Conservation (phyloP, 2,329 filamentous ascomycete species). For the Ophiostoma perfectum region DNA sequence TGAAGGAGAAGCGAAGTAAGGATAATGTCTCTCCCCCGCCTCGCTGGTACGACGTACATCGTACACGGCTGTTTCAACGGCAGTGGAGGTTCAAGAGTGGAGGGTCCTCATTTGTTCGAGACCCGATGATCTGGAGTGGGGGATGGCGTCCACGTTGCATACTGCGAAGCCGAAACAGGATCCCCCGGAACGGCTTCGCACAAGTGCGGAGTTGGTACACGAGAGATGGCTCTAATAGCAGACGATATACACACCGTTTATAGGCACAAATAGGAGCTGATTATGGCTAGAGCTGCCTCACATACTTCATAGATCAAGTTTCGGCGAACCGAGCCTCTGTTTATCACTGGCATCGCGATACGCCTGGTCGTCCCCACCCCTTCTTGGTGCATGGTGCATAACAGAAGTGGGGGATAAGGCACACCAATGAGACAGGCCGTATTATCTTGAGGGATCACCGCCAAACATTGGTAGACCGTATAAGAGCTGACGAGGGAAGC, state of each 20-base stretch:
- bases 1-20: too few species aligned
- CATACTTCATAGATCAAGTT: too few species aligned
- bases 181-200: background rate
- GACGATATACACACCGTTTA: too few species aligned
- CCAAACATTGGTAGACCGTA: background rate
- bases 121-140: background rate
- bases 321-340: background rate
- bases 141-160: background rate
- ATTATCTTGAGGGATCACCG: slow-evolving; percentile 10
- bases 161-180: background rate
- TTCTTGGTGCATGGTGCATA: background rate
- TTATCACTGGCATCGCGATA: background rate
- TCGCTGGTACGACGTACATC: too few species aligned
- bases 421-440: slow-evolving; percentile 7
- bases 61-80: background rate
- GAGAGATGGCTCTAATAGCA: too few species aligned
- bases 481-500: background rate
- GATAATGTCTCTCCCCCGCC: too few species aligned
- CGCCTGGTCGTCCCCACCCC: background rate
- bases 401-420: slow-evolving; percentile 22
- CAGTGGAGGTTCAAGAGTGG: slow-evolving; percentile 2
- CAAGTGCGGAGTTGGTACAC: too few species aligned
- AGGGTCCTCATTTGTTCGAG: background rate
- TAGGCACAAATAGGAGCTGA: too few species aligned
- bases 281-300: too few species aligned